These are phyloP conservation scores for Nakaseomyces kungkrabaensis DNA, from an alignment of 1,139 yeast species.

Conservation along the genomic window DNA sequence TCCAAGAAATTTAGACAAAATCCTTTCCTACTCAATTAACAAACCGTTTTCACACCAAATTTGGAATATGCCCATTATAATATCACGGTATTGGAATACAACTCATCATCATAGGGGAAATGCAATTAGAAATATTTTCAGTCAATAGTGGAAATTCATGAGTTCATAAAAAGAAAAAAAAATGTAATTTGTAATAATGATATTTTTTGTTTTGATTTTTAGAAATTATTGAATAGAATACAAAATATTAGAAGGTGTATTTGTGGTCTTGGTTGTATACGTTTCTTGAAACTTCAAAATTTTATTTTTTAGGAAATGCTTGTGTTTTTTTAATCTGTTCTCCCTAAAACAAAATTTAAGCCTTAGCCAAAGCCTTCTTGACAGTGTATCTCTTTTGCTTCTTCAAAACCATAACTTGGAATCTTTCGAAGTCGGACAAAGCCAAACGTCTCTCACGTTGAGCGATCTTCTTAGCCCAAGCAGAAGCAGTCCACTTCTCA, in stretches of 20 bases:
- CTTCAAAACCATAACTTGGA: slow-evolving; percentile 96
- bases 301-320: neutral
- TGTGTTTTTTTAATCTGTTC: neutral
- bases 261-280: neutral
- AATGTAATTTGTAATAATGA: slow-evolving; percentile 36
- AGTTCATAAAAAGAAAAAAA: neutral
- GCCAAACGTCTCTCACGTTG: slow-evolving; percentile 86
- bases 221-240: slow-evolving; percentile 17
- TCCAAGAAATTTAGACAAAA: neutral
- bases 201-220: slow-evolving; percentile 26
- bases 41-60: no score
- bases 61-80: no score
- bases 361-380: slow-evolving; percentile 85
- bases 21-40: no score
- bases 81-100: no score
- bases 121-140: neutral
- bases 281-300: slow-evolving; percentile 2
- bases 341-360: slow-evolving; percentile 37
- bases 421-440: slow-evolving; percentile 96
- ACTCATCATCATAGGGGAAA: neutral
- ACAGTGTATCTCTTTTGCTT: slow-evolving; percentile 95
- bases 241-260: slow-evolving; percentile 3
- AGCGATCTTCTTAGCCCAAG: slow-evolving; percentile 98
- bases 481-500: slow-evolving; percentile 83
- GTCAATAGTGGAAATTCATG: neutral